Percentiles rank a stretch among this genome's conserved stretches.
Conservation (phyloP, 2,329 filamentous ascomycete genomes). For the Hypocrella siamensis region DNA sequence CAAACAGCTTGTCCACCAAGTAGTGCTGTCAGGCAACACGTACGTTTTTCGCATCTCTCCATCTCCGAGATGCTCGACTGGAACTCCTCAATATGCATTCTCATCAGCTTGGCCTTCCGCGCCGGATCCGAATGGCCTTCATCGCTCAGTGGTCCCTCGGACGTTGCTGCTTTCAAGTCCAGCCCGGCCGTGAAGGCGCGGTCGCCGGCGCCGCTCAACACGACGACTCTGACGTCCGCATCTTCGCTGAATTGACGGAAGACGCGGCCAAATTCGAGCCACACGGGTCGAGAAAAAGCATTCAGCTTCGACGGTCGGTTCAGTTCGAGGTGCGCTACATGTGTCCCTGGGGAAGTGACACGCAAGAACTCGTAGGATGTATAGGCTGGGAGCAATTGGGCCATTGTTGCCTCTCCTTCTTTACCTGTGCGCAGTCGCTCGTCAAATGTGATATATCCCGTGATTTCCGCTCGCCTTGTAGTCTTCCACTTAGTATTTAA, state of each 20-base stretch:
- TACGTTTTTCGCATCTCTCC: conserved; percentile 80
- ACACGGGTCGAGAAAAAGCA: conserved; percentile 73
- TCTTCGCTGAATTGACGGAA: conserved; percentile 60
- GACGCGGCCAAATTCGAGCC: conserved; percentile 60
- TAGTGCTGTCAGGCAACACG: conserved; percentile 18
- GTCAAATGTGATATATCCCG: no score
- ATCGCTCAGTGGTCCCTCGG: conserved; percentile 28
- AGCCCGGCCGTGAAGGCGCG: conserved; percentile 76
- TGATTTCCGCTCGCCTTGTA: no score
- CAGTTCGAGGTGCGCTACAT: conserved; percentile 84
- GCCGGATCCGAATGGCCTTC: conserved; percentile 36
- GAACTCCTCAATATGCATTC: conserved; percentile 61
- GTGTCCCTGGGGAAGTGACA: conserved; percentile 52
- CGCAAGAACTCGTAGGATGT: conserved; percentile 53
- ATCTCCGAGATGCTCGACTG: conserved; percentile 62
- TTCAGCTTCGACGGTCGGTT: conserved; percentile 80
- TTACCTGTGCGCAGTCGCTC: no score
- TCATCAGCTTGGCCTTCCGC: conserved; percentile 43
- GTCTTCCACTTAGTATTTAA: no score
- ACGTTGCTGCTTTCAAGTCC: conserved; percentile 58
- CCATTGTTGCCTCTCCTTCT: neutral
- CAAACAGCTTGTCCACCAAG: neutral
- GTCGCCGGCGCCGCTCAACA: conserved; percentile 69
- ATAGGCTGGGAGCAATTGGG: conserved; percentile 11
- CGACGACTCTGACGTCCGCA: conserved; percentile 55